Evolutionary conservation across 208 protist species (phyloP).

Genomic region (Leishmania major): DNA sequence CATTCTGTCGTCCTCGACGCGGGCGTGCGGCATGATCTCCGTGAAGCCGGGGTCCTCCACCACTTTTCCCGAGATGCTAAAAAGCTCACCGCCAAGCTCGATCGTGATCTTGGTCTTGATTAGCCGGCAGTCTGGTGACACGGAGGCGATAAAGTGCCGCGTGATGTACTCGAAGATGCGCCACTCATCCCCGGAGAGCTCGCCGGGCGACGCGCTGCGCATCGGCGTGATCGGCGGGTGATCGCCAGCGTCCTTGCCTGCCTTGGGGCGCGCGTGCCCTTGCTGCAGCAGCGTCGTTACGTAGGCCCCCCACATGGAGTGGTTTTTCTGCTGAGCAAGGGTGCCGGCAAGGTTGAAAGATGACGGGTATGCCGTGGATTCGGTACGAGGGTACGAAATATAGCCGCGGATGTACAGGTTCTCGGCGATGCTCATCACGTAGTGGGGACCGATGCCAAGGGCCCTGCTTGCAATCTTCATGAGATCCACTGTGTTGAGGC

Average conservation of each 20-base stretch:
- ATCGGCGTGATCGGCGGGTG: slow-evolving; percentile 94
- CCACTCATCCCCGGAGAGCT: slow-evolving; percentile 87
- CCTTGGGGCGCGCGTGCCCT: slow-evolving; percentile 76
- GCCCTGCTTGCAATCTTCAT: slow-evolving; percentile 88
- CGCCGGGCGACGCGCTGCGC: slow-evolving; percentile 53
- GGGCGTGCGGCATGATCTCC: slow-evolving; percentile 75
- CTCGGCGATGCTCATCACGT: slow-evolving; percentile 96
- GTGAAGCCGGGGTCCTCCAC: slow-evolving; percentile 89
- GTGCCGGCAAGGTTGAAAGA: slow-evolving; percentile 84
- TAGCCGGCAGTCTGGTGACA: slow-evolving; percentile 82
- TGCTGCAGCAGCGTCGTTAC: slow-evolving; percentile 61
- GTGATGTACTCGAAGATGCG: slow-evolving; percentile 90
- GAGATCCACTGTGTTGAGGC: slow-evolving; percentile 96
- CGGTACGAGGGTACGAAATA: slow-evolving; percentile 97
- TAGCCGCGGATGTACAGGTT: slow-evolving; percentile 97
- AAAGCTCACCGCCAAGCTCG: slow-evolving; percentile 79
- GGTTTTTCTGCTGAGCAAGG: slow-evolving; percentile 56
- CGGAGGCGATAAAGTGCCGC: slow-evolving; percentile 88
- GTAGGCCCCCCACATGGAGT: slow-evolving; percentile 76
- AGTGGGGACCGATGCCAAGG: slow-evolving; percentile 91
- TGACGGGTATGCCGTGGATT: slow-evolving; percentile 93
- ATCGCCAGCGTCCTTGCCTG: slow-evolving; percentile 88
- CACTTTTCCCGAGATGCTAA: slow-evolving; percentile 70
- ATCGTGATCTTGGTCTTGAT: slow-evolving; percentile 74
- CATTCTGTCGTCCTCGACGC: slow-evolving; percentile 79